Conservation (phyloP, 2,329 filamentous ascomycete species). For the Alternaria solani region DNA sequence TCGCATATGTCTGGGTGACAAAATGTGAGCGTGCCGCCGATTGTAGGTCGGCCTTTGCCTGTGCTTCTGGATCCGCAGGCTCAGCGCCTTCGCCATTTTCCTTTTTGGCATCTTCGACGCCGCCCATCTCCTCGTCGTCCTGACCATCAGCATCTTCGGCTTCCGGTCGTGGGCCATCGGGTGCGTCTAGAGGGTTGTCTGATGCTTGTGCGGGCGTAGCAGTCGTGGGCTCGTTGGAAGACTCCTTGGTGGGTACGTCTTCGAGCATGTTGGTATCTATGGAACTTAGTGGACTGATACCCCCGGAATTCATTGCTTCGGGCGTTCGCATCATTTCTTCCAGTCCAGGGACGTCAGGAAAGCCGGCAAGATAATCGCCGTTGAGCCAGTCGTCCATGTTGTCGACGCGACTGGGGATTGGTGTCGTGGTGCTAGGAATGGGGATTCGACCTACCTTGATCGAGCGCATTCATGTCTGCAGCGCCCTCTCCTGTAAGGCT, state of each 20-base stretch:
- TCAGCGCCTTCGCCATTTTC: conserved; percentile 45
- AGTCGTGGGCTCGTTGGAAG: conserved; percentile 63
- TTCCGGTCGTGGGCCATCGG: conserved; percentile 65
- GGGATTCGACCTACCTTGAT: conserved; percentile 42
- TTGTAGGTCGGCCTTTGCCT: conserved; percentile 83
- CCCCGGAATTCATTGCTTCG: neutral
- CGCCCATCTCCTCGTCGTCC: conserved; percentile 76
- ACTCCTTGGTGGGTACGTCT: conserved; percentile 52
- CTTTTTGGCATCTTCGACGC: conserved; percentile 50
- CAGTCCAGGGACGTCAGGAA: neutral
- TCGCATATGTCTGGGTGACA: conserved; percentile 91
- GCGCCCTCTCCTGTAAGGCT: conserved; percentile 34
- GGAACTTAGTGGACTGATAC: conserved; percentile 6
- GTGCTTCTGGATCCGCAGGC: conserved; percentile 57
- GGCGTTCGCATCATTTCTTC: neutral
- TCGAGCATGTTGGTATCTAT: conserved; percentile 68
- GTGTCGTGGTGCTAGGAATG: neutral
- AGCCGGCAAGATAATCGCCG: neutral
- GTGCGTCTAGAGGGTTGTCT: conserved; percentile 75
- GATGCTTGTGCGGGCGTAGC: conserved; percentile 63
- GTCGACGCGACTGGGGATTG: conserved; percentile 15
- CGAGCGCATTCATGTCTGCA: conserved; percentile 34
- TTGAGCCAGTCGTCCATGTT: conserved; percentile 6
- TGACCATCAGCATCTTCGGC: conserved; percentile 66
- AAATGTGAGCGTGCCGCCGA: conserved; percentile 89